A percentile compares a stretch with the other conserved stretches of the same genome.
These are phyloP conservation scores for Macadamia tetraphylla DNA, from an alignment of 164 flowering plant species.

Conservation along the genomic window DNA sequence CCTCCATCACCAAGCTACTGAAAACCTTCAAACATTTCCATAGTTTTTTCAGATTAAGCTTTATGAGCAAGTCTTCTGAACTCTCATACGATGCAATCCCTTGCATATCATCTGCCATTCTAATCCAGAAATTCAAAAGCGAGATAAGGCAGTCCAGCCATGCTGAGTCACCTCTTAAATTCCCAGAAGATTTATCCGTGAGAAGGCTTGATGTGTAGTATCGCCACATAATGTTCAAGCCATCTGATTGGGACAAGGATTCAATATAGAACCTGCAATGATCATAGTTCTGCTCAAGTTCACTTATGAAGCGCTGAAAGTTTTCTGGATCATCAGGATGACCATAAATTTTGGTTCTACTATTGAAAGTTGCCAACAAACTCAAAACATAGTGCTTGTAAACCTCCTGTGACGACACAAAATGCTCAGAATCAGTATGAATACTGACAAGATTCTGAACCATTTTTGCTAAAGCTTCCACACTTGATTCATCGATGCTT, in stretches of 20 bases:
- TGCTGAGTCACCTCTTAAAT: constrained; percentile 33
- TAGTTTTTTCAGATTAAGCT: constrained; percentile 31
- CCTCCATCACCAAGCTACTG: constrained; percentile 49
- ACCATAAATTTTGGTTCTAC: constrained; percentile 24
- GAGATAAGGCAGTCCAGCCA: constrained; percentile 67
- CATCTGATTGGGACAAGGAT: constrained; percentile 36
- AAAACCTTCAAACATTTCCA: constrained; percentile 50
- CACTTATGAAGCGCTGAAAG: constrained; percentile 37
- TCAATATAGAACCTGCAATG: constrained; percentile 40
- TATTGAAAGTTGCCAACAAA: constrained; percentile 40
- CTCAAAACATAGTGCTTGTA: constrained; percentile 51
- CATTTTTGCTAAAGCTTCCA: constrained; percentile 80
- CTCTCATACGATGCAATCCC: constrained; percentile 29
- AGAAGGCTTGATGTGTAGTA: constrained; percentile 46
- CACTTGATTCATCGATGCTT: constrained; percentile 46
- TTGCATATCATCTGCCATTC: constrained; percentile 55
- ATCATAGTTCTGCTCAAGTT: constrained; percentile 69
- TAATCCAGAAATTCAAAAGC: constrained; percentile 65
- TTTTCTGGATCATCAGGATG: constrained; percentile 35
- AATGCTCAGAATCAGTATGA: constrained; percentile 35
- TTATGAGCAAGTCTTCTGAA: constrained; percentile 20
- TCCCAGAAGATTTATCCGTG: constrained; percentile 19
- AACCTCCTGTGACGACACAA: constrained; percentile 63
- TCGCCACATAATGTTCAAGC: constrained; percentile 44
- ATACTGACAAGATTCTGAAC: constrained; percentile 48